These are phyloP conservation scores for Pseudognaphalium luteoalbum DNA, from an alignment of 129 eudicot genomes.

Conservation along the genomic window DNA sequence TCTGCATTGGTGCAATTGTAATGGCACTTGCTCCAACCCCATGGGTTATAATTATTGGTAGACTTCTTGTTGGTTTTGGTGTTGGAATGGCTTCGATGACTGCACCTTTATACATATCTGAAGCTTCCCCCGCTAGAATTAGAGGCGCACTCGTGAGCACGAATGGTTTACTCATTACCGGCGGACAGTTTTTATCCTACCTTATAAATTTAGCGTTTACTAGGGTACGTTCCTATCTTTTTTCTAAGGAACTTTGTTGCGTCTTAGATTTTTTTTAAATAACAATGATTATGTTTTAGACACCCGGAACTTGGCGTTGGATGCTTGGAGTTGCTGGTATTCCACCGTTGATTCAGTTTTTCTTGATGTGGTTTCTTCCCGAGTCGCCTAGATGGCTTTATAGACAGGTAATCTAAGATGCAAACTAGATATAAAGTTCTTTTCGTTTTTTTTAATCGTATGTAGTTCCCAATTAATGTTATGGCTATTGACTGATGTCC, in stretches of 20 bases:
- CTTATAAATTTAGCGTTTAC: slow-evolving; percentile 63
- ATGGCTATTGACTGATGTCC: no score
- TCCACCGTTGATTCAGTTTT: slow-evolving; percentile 60
- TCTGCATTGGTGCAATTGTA: slow-evolving; percentile 53
- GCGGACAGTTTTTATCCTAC: slow-evolving; percentile 64
- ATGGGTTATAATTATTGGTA: slow-evolving; percentile 52
- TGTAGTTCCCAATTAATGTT: no score
- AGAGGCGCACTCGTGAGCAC: slow-evolving; percentile 68
- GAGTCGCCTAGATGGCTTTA: slow-evolving; percentile 89
- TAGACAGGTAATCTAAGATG: slow-evolving; percentile 42
- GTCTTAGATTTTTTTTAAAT: background rate
- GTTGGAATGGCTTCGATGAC: slow-evolving; percentile 87
- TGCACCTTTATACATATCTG: slow-evolving; percentile 68
- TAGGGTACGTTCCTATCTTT: slow-evolving; percentile 17
- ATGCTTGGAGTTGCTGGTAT: slow-evolving; percentile 84
- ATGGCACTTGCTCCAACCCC: slow-evolving; percentile 63
- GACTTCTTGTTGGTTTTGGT: slow-evolving; percentile 66
- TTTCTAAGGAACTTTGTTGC: background rate
- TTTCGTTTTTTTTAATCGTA: no score
- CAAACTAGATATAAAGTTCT: background rate
- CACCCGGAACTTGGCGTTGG: slow-evolving; percentile 74
- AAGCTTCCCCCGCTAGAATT: slow-evolving; percentile 63
- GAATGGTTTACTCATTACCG: slow-evolving; percentile 56
- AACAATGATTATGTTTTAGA: slow-evolving; percentile 32
- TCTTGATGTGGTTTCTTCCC: slow-evolving; percentile 64